These are phyloP conservation scores for Ajuga chamaepitys DNA, from an alignment of 257 asterid species.

Conservation along the genomic window DNA sequence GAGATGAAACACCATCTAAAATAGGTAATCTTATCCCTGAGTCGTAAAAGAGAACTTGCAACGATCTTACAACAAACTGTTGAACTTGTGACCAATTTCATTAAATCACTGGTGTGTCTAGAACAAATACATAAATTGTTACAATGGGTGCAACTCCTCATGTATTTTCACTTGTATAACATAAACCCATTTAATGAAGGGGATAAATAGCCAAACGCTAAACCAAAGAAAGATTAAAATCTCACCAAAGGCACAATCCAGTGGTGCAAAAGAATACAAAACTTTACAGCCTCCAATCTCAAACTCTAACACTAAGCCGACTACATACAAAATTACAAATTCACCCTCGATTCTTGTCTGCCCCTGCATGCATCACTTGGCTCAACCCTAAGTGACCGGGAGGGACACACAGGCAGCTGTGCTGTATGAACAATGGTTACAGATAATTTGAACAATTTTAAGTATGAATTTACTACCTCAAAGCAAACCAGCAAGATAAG, in stretches of 20 bases:
- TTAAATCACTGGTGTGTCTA: neutral
- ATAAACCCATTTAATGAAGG: conserved; percentile 17
- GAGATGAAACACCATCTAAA: too few species aligned
- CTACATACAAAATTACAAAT: conserved; percentile 28
- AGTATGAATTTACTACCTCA: conserved; percentile 24
- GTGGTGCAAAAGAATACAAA: conserved; percentile 36
- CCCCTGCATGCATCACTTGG: conserved; percentile 23
- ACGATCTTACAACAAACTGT: too few species aligned
- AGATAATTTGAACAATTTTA: conserved; percentile 13
- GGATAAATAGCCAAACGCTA: neutral
- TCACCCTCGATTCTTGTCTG: conserved; percentile 22
- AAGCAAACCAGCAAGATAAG: conserved; percentile 78
- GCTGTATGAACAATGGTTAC: conserved; percentile 33
- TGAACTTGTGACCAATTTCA: neutral
- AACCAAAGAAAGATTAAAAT: conserved; percentile 22
- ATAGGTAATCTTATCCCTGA: too few species aligned
- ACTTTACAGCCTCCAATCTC: conserved; percentile 26
- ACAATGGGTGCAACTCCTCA: conserved; percentile 20
- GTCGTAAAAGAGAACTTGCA: neutral
- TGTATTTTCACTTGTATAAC: conserved; percentile 10
- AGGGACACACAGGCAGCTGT: conserved; percentile 10
- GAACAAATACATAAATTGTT: conserved; percentile 22
- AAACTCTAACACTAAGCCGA: conserved; percentile 26
- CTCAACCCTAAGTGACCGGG: conserved; percentile 7
- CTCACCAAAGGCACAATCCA: conserved; percentile 20